Conservation (phyloP, 345 rosid genomes). For the Citrus cavaleriei region DNA sequence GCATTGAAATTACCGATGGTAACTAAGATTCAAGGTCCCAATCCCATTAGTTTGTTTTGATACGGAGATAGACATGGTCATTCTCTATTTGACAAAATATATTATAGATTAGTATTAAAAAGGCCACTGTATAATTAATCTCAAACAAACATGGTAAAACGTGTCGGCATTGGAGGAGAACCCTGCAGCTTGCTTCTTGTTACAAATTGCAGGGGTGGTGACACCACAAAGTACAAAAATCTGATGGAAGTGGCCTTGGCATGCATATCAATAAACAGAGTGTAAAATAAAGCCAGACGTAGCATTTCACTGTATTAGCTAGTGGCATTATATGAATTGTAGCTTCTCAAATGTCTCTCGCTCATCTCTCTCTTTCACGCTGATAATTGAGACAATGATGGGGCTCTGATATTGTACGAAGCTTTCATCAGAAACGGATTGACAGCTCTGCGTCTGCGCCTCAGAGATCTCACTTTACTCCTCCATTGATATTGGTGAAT, state of each 20-base stretch:
- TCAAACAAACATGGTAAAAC: background rate
- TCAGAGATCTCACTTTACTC: background rate
- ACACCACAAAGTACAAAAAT: background rate
- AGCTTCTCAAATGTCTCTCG: background rate
- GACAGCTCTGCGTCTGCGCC: constrained; percentile 20
- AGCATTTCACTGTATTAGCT: too few relatives aligned
- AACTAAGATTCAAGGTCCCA: too few relatives aligned
- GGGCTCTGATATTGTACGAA: constrained; percentile 53
- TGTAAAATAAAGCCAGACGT: background rate
- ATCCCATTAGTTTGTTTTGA: too few relatives aligned
- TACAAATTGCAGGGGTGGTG: too few relatives aligned
- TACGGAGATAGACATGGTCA: too few relatives aligned
- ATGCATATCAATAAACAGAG: background rate
- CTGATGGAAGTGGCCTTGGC: background rate
- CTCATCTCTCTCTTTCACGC: background rate
- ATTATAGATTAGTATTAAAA: too few relatives aligned
- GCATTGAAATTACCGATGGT: too few relatives aligned
- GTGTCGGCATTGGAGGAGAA: background rate
- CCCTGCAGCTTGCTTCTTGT: too few relatives aligned
- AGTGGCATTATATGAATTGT: background rate
- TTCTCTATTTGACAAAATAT: too few relatives aligned
- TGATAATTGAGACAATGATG: constrained; percentile 52
- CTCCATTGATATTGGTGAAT: background rate
- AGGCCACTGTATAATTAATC: too few relatives aligned
- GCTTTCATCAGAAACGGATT: constrained; percentile 26